These are phyloP conservation scores for Diaporthe vexans DNA, from an alignment of 2,329 filamentous ascomycete species.

Conservation along the genomic window DNA sequence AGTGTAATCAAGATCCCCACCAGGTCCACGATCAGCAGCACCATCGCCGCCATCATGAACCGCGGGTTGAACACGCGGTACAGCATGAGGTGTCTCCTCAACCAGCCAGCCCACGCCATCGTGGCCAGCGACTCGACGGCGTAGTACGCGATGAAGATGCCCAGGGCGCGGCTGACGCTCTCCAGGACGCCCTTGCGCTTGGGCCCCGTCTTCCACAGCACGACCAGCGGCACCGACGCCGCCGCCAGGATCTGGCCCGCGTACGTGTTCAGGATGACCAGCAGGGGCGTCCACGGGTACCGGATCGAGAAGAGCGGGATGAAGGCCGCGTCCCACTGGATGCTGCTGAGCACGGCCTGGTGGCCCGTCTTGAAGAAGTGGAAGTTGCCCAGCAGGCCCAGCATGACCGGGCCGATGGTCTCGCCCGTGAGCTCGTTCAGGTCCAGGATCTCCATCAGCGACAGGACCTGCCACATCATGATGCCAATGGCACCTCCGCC, in stretches of 20 bases:
- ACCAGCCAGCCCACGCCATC: slow-evolving; percentile 89
- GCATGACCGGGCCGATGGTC: slow-evolving; percentile 84
- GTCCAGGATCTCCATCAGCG: slow-evolving; percentile 76
- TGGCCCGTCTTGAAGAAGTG: slow-evolving; percentile 99
- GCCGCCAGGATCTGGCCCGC: slow-evolving; percentile 89
- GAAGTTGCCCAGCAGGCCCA: slow-evolving; percentile 91
- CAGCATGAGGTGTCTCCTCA: slow-evolving; percentile 94
- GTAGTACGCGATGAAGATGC: slow-evolving; percentile 84
- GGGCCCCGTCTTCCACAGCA: slow-evolving; percentile 90
- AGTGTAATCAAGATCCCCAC: slow-evolving; percentile 80
- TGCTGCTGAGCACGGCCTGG: slow-evolving; percentile 86
- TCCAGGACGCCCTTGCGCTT: slow-evolving; percentile 79
- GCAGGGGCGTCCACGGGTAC: slow-evolving; percentile 90
- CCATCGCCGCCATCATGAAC: slow-evolving; percentile 84
- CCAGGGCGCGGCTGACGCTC: slow-evolving; percentile 77
- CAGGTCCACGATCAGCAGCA: slow-evolving; percentile 83
- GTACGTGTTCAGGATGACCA: slow-evolving; percentile 89
- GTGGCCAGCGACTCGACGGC: slow-evolving; percentile 87
- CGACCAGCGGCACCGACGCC: slow-evolving; percentile 82
- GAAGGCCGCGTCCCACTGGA: slow-evolving; percentile 98
- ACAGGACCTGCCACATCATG: slow-evolving; percentile 90
- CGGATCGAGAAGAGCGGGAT: slow-evolving; percentile 85
- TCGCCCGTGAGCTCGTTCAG: slow-evolving; percentile 72
- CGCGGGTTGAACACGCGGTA: slow-evolving; percentile 93
- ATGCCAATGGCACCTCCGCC: slow-evolving; percentile 87